phyloP scores from a whole-genome alignment of 805 yeast species.

The Teunomyces pallodes region DNA sequence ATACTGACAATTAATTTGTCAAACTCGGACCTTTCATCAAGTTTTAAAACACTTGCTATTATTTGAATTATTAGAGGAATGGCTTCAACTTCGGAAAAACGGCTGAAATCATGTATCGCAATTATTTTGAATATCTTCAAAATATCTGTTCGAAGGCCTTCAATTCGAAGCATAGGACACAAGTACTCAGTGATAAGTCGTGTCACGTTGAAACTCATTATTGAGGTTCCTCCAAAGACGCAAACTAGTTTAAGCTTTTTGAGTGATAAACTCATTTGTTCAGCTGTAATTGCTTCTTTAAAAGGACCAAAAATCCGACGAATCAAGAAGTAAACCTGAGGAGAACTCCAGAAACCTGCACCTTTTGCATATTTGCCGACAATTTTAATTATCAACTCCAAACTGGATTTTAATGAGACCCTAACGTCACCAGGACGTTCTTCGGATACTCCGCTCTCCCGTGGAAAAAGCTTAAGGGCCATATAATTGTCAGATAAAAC shows the following conservation, averaged over 20 bases:
- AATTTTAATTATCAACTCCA: slow-evolving; percentile 23
- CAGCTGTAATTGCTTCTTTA: slow-evolving; percentile 14
- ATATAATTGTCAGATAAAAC: slow-evolving; percentile 6
- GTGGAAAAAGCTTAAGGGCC: slow-evolving; percentile 7
- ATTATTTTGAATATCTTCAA: slow-evolving; percentile 20
- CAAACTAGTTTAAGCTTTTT: slow-evolving; percentile 39
- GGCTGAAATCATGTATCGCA: slow-evolving; percentile 3
- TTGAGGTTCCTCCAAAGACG: slow-evolving; percentile 17
- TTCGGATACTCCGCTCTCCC: background rate
- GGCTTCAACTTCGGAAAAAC: background rate
- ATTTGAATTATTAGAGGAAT: slow-evolving; percentile 11
- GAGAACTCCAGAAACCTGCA: slow-evolving; percentile 32
- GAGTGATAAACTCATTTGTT: slow-evolving; percentile 22
- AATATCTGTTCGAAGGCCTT: slow-evolving; percentile 21
- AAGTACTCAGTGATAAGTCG: slow-evolving; percentile 17
- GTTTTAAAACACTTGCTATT: slow-evolving; percentile 6
- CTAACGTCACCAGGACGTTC: slow-evolving; percentile 12
- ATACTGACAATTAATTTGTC: background rate
- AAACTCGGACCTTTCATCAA: background rate
- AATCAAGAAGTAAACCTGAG: slow-evolving; percentile 34
- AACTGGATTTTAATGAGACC: slow-evolving; percentile 24
- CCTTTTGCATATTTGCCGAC: slow-evolving; percentile 18
- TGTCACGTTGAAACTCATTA: slow-evolving; percentile 14
- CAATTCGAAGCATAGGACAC: slow-evolving; percentile 17
- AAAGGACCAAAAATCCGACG: slow-evolving; percentile 29